Base-by-base conservation (phyloP, 164 flowering plant species). In the Vitis vinifera region DNA sequence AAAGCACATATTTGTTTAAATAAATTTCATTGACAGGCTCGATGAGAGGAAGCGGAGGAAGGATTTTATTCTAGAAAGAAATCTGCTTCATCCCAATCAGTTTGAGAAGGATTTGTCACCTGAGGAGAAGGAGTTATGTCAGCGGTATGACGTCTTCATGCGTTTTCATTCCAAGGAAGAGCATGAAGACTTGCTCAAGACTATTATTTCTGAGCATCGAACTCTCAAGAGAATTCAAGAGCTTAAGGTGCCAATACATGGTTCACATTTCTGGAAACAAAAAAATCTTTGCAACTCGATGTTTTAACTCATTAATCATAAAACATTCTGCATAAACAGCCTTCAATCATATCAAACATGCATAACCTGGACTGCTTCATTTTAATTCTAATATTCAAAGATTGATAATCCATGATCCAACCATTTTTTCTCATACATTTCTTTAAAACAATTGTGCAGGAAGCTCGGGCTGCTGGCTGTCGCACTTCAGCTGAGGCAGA, bases 391-490 rank as follows among this genome's bases (percentile, higher is more conserved):
- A 11, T 31, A 17, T 51, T 10, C 55, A 9, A 10, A 51, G 55
- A 51, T 51, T 51, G 13, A 19, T 58, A 31, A 62, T 4, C n/a
- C 50, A 30, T 62, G 50, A 53, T 56, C 29, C 23, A 37, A 2
- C 15, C 16, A 15, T 16, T 55, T 23, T 51, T 10, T 53, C 48
- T 30, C 6, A 12, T 55, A 15, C 61, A 31, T 13, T 55, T 3
- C 16, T 62, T 61, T 8, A 27, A 52, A 29, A 29, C 49, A 17
- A 48, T 55, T 2, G 9, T 78, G 62, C 84, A 94, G 98, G 97
- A 89, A 71, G 96, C 91, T 49, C 82, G 88, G 64, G 88, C 86
- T 65, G 97, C 93, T 77, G 97, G 97, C 27, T 94, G 96, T 59
- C 88, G 84, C 23, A 85, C 96, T 16, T 67, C 89, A 59, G 78